Evolutionary conservation across 805 yeast genomes (phyloP).

Genomic region (Wickerhamomyces subpelliculosus): DNA sequence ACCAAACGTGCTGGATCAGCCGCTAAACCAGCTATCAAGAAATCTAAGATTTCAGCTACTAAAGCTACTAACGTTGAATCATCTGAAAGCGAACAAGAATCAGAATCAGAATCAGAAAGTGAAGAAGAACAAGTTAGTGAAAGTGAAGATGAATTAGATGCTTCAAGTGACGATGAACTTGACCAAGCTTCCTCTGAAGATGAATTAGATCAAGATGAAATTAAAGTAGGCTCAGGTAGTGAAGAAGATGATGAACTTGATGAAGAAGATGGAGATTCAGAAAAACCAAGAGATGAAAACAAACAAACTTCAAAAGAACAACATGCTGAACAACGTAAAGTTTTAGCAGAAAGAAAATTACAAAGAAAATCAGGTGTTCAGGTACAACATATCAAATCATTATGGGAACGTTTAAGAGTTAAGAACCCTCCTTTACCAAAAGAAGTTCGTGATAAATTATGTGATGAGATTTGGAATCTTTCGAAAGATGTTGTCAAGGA

Average conservation of each 20-base stretch:
- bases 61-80: constrained; percentile 24
- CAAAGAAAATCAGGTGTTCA: constrained; percentile 82
- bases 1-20: constrained; percentile 15
- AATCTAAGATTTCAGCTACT: constrained; percentile 13
- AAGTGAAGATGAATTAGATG: constrained; percentile 9
- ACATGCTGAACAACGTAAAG: constrained; percentile 77
- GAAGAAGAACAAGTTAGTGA: constrained; percentile 7
- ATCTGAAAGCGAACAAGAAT: constrained; percentile 24
- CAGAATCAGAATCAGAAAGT: constrained; percentile 24
- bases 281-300: constrained; percentile 24
- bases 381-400: constrained; percentile 73
- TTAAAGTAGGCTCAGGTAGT: constrained; percentile 17
- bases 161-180: constrained; percentile 11
- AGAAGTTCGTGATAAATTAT: constrained; percentile 65
- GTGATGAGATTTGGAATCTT: constrained; percentile 80
- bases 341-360: constrained; percentile 76
- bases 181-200: constrained; percentile 21
- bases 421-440: constrained; percentile 77
- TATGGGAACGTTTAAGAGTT: constrained; percentile 91
- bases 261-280: constrained; percentile 20
- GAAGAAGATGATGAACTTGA: constrained; percentile 25
- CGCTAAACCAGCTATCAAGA: constrained; percentile 9
- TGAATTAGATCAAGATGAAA: constrained; percentile 24
- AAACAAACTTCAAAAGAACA: constrained; percentile 54
- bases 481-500: constrained; percentile 74